Evolutionary conservation across 306 rosid genomes (phyloP), one percentile per base, ranked within the genome.

Genomic region (Myrica gale): DNA sequence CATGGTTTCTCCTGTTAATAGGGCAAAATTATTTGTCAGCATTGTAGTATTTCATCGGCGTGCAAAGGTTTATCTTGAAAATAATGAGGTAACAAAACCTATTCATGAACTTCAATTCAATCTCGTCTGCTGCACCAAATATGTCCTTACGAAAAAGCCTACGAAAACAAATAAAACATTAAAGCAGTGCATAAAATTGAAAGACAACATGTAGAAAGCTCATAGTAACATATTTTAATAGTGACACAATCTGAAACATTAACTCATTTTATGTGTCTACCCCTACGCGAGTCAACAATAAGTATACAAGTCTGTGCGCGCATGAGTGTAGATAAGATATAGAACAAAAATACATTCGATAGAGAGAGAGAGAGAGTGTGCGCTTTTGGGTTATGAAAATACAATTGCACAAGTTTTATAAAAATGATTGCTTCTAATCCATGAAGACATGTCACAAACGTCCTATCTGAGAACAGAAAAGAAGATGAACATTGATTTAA

Each of bases 31-130:
- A 13, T 46, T 71, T 44, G 74, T 77, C 55, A 77, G 6, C 5
- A 68, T 43, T 23, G 43, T 57, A 42, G 52, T 51, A 44, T n/a
- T 17, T 79, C 56, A 85, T 67, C 55, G 45, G 41, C 20, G 55
- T 69, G 56, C 15, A 74, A 17, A 63, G 21, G 71, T 77, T 58
- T 55, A 53, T 39, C 71, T 58, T 51, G 74, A 82, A 65, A 69
- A 69, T 69, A 47, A 9, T 16, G 50, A 55, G 23, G 62, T 61
- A 65, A 62, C 69, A 83, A 71, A 84, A 96, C 99, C 97, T 96
- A 92, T 96, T 81, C 98, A 96, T 81, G 83, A 96, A 96, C 86
- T 88, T 96, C 89, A 96, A 76, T 80, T 96, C 99, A 81, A 92
- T 80, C 89, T 89, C 98, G 51, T 96, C 99, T 58, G 99, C 99